phyloP scores from a whole-genome alignment of 1,139 yeast species.

The Pichia terricola region DNA sequence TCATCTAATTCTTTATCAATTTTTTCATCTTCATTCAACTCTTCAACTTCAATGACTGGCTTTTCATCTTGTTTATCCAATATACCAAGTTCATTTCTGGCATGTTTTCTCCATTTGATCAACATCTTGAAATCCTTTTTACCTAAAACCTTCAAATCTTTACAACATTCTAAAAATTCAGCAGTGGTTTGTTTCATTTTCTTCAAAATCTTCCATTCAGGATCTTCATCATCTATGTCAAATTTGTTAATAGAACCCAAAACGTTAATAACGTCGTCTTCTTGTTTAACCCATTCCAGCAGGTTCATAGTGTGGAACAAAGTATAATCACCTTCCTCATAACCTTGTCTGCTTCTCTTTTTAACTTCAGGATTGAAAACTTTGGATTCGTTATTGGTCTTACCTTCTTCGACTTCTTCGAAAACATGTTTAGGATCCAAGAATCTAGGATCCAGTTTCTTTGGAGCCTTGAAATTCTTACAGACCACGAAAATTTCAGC shows the following conservation, averaged over 20 bases:
- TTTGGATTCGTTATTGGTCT: conserved; percentile 80
- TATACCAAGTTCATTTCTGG: conserved; percentile 68
- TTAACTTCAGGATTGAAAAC: conserved; percentile 90
- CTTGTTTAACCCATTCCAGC: conserved; percentile 63
- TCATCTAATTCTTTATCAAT: conserved; percentile 76
- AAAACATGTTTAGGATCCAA: conserved; percentile 90
- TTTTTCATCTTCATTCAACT: conserved; percentile 78
- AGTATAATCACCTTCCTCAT: conserved; percentile 86
- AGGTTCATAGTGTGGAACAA: conserved; percentile 67
- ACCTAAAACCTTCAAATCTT: conserved; percentile 89
- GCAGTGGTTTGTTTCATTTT: conserved; percentile 68
- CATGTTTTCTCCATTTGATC: conserved; percentile 80
- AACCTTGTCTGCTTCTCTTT: conserved; percentile 89
- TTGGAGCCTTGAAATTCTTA: conserved; percentile 92
- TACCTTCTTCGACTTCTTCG: conserved; percentile 69
- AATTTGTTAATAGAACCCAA: conserved; percentile 66
- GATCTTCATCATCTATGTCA: conserved; percentile 50
- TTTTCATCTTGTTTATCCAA: conserved; percentile 42
- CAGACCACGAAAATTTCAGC: conserved; percentile 98
- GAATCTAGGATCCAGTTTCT: conserved; percentile 83
- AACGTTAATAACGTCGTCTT: conserved; percentile 76
- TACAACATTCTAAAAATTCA: conserved; percentile 73
- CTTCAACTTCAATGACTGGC: conserved; percentile 60
- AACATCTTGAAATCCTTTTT: conserved; percentile 82
- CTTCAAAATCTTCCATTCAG: conserved; percentile 62